Base-by-base conservation (phyloP, 2,329 filamentous ascomycete species). In the Beauveria sp. region DNA sequence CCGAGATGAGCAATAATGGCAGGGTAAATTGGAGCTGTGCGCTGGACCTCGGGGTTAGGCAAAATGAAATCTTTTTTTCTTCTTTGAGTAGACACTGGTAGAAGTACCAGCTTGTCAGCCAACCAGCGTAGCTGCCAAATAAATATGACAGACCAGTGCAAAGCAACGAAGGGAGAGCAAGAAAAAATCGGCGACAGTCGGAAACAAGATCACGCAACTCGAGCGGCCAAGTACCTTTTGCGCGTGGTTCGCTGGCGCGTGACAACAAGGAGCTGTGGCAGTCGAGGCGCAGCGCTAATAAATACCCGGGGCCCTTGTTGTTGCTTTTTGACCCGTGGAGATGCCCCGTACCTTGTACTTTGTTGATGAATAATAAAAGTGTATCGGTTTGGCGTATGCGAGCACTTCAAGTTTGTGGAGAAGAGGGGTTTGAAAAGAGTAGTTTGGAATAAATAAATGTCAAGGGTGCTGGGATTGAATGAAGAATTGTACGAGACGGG, bases 371-470 rank as follows among this genome's bases (percentile, higher is more conserved):
- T 43, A 57, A 57, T 24, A 16, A 50, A 14, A 20, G 26, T 10
- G 18, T 22, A 30, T 45, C n/a, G 20, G 12, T 20, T 26, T 42
- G 20, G 40, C 5, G 6, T 5, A 46, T 60, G 58, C 50, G 20
- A 60, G 58, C 58, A 53, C 58, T 60, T 53, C 24, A 24, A 30
- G 34, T 49, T n/a, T 42, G 56, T 59, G 58, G 58, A 46, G 50
- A 40, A 60, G 47, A 45, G 30, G 38, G 26, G 49, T 46, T 46
- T 14, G 12, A 38, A 30, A 38, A 38, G 34, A 38, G 12, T 38
- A 14, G 12, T 16, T 6, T 16, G 34, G 16, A 38, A 38, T 6
- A 10, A 38, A 5, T 2, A 38, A 16, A 38, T 16, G 14, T 16
- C 12, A 16, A 38, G 34, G 34, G 34, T 38, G 34, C 12, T 38